Evolutionary conservation across 768 basidiomycete species (phyloP).

Genomic region (Sporobolomyces phaffii): DNA sequence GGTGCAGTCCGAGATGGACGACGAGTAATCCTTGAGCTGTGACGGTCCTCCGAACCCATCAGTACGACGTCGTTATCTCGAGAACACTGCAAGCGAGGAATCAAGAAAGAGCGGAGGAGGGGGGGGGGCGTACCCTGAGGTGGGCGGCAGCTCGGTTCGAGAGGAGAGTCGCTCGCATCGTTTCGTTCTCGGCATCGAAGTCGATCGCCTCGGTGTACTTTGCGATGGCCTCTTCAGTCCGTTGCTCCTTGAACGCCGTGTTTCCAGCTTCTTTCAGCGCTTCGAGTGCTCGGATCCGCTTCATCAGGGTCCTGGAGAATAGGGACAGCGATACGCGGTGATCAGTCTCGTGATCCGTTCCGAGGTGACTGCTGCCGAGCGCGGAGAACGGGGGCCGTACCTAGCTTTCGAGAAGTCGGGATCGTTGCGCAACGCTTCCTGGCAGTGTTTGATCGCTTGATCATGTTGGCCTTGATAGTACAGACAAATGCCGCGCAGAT

Average conservation of each 20-base stretch:
- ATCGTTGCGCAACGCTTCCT: conserved; percentile 67
- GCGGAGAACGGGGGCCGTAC: conserved; percentile 17
- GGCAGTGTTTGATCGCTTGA: conserved; percentile 64
- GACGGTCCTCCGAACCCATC: no score
- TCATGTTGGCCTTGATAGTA: conserved; percentile 67
- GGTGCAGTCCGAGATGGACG: conserved; percentile 67
- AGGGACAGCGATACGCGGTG: no score
- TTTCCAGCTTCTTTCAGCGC: conserved; percentile 81
- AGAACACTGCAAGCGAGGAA: not conserved
- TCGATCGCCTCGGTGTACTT: conserved; percentile 65
- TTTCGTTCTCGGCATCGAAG: conserved; percentile 65
- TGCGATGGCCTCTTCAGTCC: conserved; percentile 58
- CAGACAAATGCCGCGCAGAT: conserved; percentile 69
- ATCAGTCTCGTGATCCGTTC: no score
- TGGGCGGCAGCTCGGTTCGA: conserved; percentile 75
- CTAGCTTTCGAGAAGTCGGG: conserved; percentile 65
- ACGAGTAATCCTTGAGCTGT: conserved; percentile 61
- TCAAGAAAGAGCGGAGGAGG: not conserved
- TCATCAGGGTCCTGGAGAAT: conserved; percentile 56
- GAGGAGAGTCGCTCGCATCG: conserved; percentile 69
- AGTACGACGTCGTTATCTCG: no score
- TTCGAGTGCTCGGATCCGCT: conserved; percentile 75
- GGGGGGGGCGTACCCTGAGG: conserved; percentile 15
- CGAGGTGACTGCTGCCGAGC: no score
- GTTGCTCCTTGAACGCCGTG: conserved; percentile 60